Evolutionary conservation across 805 yeast genomes (phyloP).

Genomic region (Cyberlindnera samutprakarnensis): DNA sequence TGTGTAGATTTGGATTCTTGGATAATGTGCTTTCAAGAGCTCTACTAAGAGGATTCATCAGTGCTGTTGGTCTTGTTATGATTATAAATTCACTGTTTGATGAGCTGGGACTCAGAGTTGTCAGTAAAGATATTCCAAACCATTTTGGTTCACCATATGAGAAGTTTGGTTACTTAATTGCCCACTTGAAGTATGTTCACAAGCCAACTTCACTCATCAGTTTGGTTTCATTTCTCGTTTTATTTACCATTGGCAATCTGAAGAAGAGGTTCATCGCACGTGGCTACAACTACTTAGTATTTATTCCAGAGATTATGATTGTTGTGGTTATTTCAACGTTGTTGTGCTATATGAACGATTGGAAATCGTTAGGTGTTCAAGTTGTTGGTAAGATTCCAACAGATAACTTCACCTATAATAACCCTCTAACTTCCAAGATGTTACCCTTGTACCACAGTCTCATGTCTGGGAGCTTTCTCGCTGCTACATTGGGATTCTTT

Average conservation of each 20-base stretch:
- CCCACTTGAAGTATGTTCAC: constrained; percentile 43
- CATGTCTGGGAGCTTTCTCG: constrained; percentile 63
- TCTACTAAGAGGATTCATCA: constrained; percentile 71
- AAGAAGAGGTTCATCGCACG: constrained; percentile 24
- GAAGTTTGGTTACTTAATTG: constrained; percentile 51
- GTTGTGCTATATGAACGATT: constrained; percentile 40
- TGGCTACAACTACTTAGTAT: constrained; percentile 38
- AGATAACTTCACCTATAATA: constrained; percentile 39
- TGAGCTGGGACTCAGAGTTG: constrained; percentile 57
- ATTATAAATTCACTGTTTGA: constrained; percentile 66
- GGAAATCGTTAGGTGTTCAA: constrained; percentile 50
- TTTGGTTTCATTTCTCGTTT: constrained; percentile 36
- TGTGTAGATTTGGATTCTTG: constrained; percentile 78
- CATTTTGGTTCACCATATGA: constrained; percentile 67
- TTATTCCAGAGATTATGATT: constrained; percentile 74
- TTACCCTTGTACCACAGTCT: constrained; percentile 44
- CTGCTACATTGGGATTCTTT: constrained; percentile 84
- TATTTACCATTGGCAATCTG: constrained; percentile 39
- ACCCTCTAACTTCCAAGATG: constrained; percentile 48
- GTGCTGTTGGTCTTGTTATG: constrained; percentile 83
- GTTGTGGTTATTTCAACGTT: constrained; percentile 62
- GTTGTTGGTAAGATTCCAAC: constrained; percentile 64
- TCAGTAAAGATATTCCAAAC: constrained; percentile 35
- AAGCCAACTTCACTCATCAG: constrained; percentile 58
- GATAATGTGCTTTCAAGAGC: constrained; percentile 77